Evolutionary conservation across 2,329 filamentous ascomycete species (phyloP).

Genomic region (Phoma sp.): DNA sequence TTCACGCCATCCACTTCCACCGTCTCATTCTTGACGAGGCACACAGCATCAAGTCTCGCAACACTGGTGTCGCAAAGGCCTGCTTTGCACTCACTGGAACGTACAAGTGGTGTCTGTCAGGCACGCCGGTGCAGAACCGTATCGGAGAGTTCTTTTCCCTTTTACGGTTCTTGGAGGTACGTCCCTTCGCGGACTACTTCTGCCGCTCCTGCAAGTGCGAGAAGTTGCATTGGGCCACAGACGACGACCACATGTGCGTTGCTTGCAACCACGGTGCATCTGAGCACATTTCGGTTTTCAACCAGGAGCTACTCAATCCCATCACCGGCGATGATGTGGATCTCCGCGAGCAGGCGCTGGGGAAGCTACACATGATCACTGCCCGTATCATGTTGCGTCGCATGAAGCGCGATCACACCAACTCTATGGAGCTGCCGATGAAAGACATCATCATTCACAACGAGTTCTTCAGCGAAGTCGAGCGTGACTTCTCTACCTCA

Average conservation of each 20-base stretch:
- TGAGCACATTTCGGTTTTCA: conserved; percentile 82
- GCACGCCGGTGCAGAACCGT: conserved; percentile 93
- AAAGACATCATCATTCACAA: conserved; percentile 92
- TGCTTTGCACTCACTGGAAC: conserved; percentile 88
- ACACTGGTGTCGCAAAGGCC: conserved; percentile 89
- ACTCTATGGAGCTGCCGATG: conserved; percentile 93
- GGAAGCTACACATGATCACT: conserved; percentile 85
- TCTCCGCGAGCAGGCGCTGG: conserved; percentile 72
- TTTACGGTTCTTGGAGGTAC: conserved; percentile 86
- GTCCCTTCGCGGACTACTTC: conserved; percentile 90
- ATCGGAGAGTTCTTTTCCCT: conserved; percentile 98
- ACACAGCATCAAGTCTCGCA: conserved; percentile 90
- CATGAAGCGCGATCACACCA: conserved; percentile 90
- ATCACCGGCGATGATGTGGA: conserved; percentile 56
- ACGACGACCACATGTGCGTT: conserved; percentile 73
- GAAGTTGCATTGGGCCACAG: conserved; percentile 81
- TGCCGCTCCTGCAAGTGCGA: conserved; percentile 87
- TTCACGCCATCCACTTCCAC: conserved; percentile 88
- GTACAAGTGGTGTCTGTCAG: conserved; percentile 95
- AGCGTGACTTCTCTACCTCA: conserved; percentile 92
- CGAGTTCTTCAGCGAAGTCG: conserved; percentile 95
- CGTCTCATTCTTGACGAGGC: conserved; percentile 93
- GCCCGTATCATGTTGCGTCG: conserved; percentile 95
- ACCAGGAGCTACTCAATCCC: conserved; percentile 92
- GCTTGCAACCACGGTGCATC: conserved; percentile 71